Conservation (phyloP, 371 early-diverging fungal genomes). For the Fennellomyces sp. region DNA sequence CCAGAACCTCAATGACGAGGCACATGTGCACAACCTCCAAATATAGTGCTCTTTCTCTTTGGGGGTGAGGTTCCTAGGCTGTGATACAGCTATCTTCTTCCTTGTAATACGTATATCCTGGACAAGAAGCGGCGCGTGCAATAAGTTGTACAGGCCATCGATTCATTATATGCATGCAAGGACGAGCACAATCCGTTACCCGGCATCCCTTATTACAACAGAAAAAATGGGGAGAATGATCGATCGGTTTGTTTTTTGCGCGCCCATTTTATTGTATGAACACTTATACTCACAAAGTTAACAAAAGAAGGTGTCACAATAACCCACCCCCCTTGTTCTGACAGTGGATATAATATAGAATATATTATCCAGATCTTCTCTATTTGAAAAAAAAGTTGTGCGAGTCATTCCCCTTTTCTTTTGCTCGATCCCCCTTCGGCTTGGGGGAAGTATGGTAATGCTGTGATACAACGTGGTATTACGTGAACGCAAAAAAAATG, state of each 20-base stretch:
- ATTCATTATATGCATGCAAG: not conserved
- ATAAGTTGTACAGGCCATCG: not conserved
- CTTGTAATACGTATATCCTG: conserved; percentile 1
- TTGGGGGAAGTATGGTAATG: not conserved
- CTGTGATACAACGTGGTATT: conserved; percentile 5
- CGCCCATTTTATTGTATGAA: not conserved
- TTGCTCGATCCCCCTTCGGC: not conserved
- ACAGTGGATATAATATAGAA: too few relatives aligned
- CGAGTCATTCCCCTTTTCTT: too few relatives aligned
- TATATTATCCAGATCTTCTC: too few relatives aligned
- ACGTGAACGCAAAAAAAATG: not conserved
- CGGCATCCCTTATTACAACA: not conserved
- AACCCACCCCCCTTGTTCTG: too few relatives aligned
- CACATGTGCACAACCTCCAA: conserved; percentile 5
- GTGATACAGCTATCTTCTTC: not conserved
- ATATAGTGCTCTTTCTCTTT: not conserved
- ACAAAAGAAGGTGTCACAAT: not conserved
- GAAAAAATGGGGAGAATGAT: not conserved
- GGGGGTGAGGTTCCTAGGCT: not conserved
- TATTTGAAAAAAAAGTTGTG: not conserved
- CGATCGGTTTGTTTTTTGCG: not conserved
- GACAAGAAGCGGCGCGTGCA: not conserved
- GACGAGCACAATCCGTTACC: not conserved
- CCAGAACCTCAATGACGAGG: conserved; percentile 5
- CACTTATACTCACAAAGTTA: conserved; percentile 1